These are phyloP conservation scores for Fusarium tjaetaba DNA, from an alignment of 2,329 filamentous ascomycete genomes.

Conservation along the genomic window DNA sequence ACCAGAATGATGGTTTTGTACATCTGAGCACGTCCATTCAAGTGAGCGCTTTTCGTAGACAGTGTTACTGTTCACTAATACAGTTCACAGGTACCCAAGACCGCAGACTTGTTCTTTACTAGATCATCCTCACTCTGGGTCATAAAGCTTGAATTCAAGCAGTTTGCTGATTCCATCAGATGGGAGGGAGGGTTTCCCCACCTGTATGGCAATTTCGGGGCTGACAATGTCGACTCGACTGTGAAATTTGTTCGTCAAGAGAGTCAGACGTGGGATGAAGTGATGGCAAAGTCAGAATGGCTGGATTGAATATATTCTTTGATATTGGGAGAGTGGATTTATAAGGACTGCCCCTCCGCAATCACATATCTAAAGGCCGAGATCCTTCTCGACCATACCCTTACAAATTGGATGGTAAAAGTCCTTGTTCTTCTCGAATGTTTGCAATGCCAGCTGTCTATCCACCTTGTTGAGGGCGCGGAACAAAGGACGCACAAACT, in stretches of 20 bases:
- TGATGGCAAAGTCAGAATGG: slow-evolving; percentile 54
- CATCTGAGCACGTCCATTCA: slow-evolving; percentile 68
- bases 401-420: slow-evolving; percentile 97
- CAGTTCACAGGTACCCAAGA: slow-evolving; percentile 54
- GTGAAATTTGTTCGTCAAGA: slow-evolving; percentile 58
- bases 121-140: slow-evolving; percentile 56
- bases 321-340: background rate
- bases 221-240: slow-evolving; percentile 58
- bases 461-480: slow-evolving; percentile 79
- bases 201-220: slow-evolving; percentile 67
- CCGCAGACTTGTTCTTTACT: slow-evolving; percentile 57
- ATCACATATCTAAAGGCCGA: slow-evolving; percentile 54
- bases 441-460: slow-evolving; percentile 77
- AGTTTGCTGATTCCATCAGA: slow-evolving; percentile 55
- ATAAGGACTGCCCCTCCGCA: background rate
- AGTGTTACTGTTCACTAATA: background rate
- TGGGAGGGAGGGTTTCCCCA: slow-evolving; percentile 71
- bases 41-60: slow-evolving; percentile 46
- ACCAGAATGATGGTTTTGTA: slow-evolving; percentile 68
- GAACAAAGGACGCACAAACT: slow-evolving; percentile 91
- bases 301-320: slow-evolving; percentile 46
- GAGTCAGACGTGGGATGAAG: slow-evolving; percentile 59
- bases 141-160: slow-evolving; percentile 62
- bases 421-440: slow-evolving; percentile 86
- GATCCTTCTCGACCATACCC: slow-evolving; percentile 86